Conservation (phyloP, 441 rosid species). For the Gossypium aridum region DNA sequence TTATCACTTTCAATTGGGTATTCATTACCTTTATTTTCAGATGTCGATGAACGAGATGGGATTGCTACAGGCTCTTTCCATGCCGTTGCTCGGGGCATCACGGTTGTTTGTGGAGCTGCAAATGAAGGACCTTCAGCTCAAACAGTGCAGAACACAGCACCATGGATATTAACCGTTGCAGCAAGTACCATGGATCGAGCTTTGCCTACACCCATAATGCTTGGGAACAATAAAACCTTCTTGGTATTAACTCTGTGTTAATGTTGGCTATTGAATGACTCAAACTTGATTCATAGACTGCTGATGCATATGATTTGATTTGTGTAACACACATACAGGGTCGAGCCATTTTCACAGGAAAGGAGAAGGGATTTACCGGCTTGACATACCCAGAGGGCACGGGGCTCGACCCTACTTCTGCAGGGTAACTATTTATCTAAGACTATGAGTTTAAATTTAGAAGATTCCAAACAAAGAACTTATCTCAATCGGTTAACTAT, state of each 20-base stretch:
- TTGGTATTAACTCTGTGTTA: neutral
- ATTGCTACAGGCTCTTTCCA: slow-evolving; percentile 45
- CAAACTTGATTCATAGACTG: neutral
- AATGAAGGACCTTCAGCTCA: slow-evolving; percentile 40
- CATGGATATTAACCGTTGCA: slow-evolving; percentile 48
- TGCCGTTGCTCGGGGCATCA: slow-evolving; percentile 37
- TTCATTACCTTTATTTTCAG: slow-evolving; percentile 28
- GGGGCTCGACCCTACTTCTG: slow-evolving; percentile 8
- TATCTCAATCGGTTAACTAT: neutral
- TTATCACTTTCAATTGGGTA: slow-evolving; percentile 35
- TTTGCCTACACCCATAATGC: slow-evolving; percentile 29
- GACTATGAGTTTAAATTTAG: neutral
- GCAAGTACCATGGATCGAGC: slow-evolving; percentile 47
- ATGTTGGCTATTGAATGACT: neutral
- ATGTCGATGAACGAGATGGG: slow-evolving; percentile 34
- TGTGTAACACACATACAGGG: slow-evolving; percentile 23
- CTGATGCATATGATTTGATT: neutral
- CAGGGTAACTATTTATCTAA: neutral
- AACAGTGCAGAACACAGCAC: slow-evolving; percentile 39
- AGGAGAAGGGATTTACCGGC: slow-evolving; percentile 19
- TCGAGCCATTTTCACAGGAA: slow-evolving; percentile 32
- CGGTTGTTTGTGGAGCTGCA: slow-evolving; percentile 37
- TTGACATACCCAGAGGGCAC: slow-evolving; percentile 11
- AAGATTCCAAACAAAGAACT: neutral
- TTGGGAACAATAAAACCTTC: slow-evolving; percentile 35